Base-by-base conservation (phyloP, 139 green algal species). In the Haematococcus sp. region DNA sequence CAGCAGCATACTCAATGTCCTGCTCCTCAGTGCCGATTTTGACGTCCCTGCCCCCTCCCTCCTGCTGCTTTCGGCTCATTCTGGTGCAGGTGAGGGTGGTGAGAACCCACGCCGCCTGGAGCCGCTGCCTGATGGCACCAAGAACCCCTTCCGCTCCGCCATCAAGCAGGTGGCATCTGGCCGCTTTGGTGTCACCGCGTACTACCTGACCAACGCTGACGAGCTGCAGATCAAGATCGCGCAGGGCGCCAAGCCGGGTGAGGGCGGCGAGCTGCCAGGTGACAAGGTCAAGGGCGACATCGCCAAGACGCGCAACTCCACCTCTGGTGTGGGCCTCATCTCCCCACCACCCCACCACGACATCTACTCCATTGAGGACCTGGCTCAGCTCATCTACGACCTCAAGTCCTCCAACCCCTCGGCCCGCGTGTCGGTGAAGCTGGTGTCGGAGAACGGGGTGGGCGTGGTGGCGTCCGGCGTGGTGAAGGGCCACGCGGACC, bases 341-440 rank as follows among this genome's bases (percentile, higher is more conserved):
- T 97, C 91, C 16, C 96, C 96, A 3, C 96, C 96, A 0, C 96
- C 96, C 20, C 96, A 99, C 90, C 96, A 99, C 81, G 96, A 99
- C 90, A 99, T 99, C 84, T 99, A 99, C 91, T 99, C 96, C 71
- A 99, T 99, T 71, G 96, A 99, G 88, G 96, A 99, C 76, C 92
- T 99, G 69, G 63, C 74, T 13, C 96, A 99, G 89, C 91, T 98
- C 56, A 98, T 99, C 84, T 97, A 94, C 73, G 95, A 99, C 77
- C 87, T 99, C 64, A 96, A 96, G 81, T 77, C 44, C 78, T 81
- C 83, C 75, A 97, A 97, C 80, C 91, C 90, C 0, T 2, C 44
- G 0, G 85, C 80, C 25, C 86, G 82, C 58, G 75, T 86, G 31
- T 76, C 76, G 54, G 94, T 98, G 15, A 98, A 98, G 91, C 93